Evolutionary conservation across 2,329 filamentous ascomycete genomes (phyloP).

Genomic region (Aspergillus viridinutans): DNA sequence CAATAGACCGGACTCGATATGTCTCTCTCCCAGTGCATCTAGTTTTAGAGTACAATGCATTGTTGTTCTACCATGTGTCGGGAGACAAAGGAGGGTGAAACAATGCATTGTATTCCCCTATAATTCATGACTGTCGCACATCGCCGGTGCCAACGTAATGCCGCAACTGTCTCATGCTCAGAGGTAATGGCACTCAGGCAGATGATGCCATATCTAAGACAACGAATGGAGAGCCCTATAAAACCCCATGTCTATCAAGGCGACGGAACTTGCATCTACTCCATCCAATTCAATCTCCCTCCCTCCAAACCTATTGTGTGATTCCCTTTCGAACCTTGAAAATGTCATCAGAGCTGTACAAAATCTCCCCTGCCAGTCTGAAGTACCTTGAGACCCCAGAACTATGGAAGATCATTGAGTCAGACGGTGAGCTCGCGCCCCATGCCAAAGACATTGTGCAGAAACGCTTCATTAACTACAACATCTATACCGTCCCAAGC

Average conservation of each 20-base stretch:
- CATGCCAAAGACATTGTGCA: neutral
- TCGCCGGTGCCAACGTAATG: neutral
- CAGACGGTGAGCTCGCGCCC: neutral
- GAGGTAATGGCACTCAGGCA: neutral
- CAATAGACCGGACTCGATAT: neutral
- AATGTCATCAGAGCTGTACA: neutral
- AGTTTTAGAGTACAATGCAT: neutral
- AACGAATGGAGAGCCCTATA: neutral
- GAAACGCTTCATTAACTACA: neutral
- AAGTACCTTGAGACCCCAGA: neutral
- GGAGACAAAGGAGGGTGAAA: neutral
- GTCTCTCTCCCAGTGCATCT: neutral
- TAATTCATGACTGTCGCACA: neutral
- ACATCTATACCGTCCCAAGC: neutral
- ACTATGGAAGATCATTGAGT: neutral
- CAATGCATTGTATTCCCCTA: neutral
- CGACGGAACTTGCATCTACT: too few relatives aligned
- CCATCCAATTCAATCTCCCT: too few relatives aligned
- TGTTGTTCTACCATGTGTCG: neutral
- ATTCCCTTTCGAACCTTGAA: neutral
- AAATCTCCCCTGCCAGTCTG: neutral
- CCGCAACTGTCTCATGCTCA: neutral
- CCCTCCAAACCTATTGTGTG: too few relatives aligned
- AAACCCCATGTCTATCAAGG: too few relatives aligned
- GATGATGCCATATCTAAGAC: neutral